Evolutionary conservation across 768 basidiomycete genomes (phyloP), one percentile per base, ranked within the genome.

Genomic region (Naganishia randhawae): DNA sequence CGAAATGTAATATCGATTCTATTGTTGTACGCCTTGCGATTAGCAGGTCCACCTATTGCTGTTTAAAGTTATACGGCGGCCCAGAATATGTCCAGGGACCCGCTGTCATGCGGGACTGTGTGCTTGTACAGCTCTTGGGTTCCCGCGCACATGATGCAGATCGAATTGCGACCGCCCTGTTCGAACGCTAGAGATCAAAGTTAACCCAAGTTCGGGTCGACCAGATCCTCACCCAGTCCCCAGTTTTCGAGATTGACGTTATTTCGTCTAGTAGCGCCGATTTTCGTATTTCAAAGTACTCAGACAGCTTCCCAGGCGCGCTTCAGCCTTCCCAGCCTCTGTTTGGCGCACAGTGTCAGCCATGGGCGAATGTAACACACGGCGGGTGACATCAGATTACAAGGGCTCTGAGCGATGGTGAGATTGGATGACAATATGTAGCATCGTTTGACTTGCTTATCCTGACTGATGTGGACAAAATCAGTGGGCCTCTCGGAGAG

Each of bases 111-210:
- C 6, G 73, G 69, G 0, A 78, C 75, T 65, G 76, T 75, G 69
- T 81, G 80, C 61, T 81, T 80, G 73, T 68, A 81, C 13, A 75
- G 63, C 66, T 81, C 80, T 63, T 81, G 80, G 63, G 76, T 77
- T 0, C 78, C 78, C 5, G 74, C 77, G 54, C 78, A 74, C 80
- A 81, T 81, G 63, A 78, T 65, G 9, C 74, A 65, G 27, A 80
- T 45, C 14, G 71, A 75, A 62, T 81, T 81, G 65, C 80, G 78
- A 2, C 71, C 71, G n/a, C n/a, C n/a, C n/a, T n/a, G n/a, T n/a
- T n/a, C n/a, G n/a, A n/a, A n/a, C n/a, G n/a, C n/a, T n/a, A n/a
- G n/a, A n/a, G n/a, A n/a, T n/a, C n/a, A n/a, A n/a, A n/a, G n/a
- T n/a, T n/a, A n/a, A n/a, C n/a, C n/a, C n/a, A n/a, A n/a, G n/a